Base-by-base conservation (phyloP, 2,329 filamentous ascomycete species). In the Escovopsis sp. region DNA sequence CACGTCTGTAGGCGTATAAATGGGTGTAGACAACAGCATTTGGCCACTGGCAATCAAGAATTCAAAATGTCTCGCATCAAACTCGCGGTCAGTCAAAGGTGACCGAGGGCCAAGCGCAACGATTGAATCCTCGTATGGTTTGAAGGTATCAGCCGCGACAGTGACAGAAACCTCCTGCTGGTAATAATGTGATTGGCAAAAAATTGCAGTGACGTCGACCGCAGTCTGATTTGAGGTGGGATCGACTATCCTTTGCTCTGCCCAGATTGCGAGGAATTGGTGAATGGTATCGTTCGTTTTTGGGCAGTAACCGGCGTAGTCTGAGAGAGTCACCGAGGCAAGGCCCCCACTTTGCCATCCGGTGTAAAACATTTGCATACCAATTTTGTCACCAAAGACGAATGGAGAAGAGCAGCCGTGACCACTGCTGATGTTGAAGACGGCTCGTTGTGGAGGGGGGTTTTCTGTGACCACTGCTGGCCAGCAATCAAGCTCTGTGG, bases 181-280 rank as follows among this genome's bases (percentile, higher is more conserved):
- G 8, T 43, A 46, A 15, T 46, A 46, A 4, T 26, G 28, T 1
- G 44, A 12, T 11, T 46, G 23, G n/a, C 44, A 46, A 6, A 39
- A 46, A 1, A 43, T 3, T 6, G 44, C 44, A 1, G 35, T 67
- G 0, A 67, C 65, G 71, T 68, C 0, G 55, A 11, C 34, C 73
- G 68, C n/a, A 60, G 56, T 39, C 61, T 66, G 43, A 75, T 77
- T 0, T 32, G 48, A 0, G 68, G 45, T 19, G 64, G 52, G 39
- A n/a, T 10, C 6, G 70, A 73, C 58, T 1, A 48, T 43, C 0
- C 56, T 51, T 0, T 32, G 4, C 0, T 58, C 55, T 26, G 33
- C 11, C 41, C 41, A 43, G 2, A 33, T 28, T 6, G 38, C 44
- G 12, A 45, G 19, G 10, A 38, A 43, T 10, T 45, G 44, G 18